Evolutionary conservation across 139 green algal species (phyloP), one percentile per base, ranked within the genome.

Genomic region (Chlorella vulgaris): DNA sequence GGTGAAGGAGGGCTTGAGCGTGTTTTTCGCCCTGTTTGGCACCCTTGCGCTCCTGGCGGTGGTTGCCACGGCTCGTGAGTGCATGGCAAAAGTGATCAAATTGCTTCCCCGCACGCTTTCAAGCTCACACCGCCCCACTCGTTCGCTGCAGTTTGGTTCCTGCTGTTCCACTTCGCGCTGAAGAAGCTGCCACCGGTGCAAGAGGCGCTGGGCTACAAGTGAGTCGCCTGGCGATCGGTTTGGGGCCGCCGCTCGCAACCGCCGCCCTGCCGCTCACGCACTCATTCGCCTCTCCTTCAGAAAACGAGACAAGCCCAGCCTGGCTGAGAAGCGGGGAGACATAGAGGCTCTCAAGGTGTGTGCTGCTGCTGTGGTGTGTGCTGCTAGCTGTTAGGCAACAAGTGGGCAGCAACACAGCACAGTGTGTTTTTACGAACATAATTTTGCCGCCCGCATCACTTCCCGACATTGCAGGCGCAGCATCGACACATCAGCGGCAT

Each of bases 131-230:
- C 6, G 1, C n/a, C 42, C 2, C 10, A 26, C 28, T 28, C 13
- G 15, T 42, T 43, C 18, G 15, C 4, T 28, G 42, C 66, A 87
- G 83, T 76, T 55, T 87, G 76, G 76, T 31, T 87, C 6, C 38
- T 75, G 40, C 75, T 87, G 0, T 87, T 71, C 60, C 35, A 80
- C 24, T 47, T 79, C n/a, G 83, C 65, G 5, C 76, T 87, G 2
- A 84, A 74, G 36, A 83, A 84, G 61, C 29, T 87, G 13, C 68
- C 83, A 28, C 63, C 67, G 6, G 51, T 87, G 8, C 76, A 84
- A 66, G 83, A 87, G 21, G 76, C 71, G 4, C 69, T 84, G 19
- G 67, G 83, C 15, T 43, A 84, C 70, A 80, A 74, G 70, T 68
- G 53, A 60, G 36, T 24, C 36, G 24, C 7, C 7, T 21, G n/a